Percentiles rank a stretch among this genome's conserved stretches.
Conservation (phyloP, 352 stramenopile genomes). For the Phytophthora quininea region DNA sequence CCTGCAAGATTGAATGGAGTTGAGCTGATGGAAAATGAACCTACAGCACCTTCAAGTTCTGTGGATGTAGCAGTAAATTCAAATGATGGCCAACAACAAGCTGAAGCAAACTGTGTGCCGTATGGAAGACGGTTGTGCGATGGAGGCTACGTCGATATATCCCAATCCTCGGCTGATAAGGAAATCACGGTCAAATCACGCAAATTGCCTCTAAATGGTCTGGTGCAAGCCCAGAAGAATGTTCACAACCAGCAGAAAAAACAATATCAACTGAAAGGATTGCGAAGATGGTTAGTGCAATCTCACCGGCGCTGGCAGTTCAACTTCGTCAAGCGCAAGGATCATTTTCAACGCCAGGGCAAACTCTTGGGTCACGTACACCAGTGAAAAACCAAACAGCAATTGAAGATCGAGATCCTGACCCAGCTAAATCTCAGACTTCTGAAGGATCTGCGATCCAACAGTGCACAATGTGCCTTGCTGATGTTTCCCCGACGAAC, state of each 20-base stretch:
- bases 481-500: conserved; percentile 34
- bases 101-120: neutral
- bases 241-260: conserved; percentile 22
- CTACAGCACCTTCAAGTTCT: neutral
- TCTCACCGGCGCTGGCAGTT: conserved; percentile 16
- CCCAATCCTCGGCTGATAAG: no score
- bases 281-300: neutral
- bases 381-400: neutral
- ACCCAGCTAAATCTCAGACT: no score
- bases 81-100: no score
- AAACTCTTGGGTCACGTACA: conserved; percentile 17
- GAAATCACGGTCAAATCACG: no score
- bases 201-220: conserved; percentile 9
- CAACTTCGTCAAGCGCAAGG: conserved; percentile 25
- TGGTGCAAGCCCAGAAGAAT: conserved; percentile 26
- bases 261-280: conserved; percentile 14
- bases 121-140: conserved; percentile 24
- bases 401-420: neutral
- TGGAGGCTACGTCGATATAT: conserved; percentile 24
- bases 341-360: conserved; percentile 27
- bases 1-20: conserved; percentile 2
- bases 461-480: conserved; percentile 40
- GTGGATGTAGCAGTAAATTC: no score
- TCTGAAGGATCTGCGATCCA: neutral
- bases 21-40: neutral